Conservation (phyloP, 345 rosid genomes). For the Linum usitatissimum region DNA sequence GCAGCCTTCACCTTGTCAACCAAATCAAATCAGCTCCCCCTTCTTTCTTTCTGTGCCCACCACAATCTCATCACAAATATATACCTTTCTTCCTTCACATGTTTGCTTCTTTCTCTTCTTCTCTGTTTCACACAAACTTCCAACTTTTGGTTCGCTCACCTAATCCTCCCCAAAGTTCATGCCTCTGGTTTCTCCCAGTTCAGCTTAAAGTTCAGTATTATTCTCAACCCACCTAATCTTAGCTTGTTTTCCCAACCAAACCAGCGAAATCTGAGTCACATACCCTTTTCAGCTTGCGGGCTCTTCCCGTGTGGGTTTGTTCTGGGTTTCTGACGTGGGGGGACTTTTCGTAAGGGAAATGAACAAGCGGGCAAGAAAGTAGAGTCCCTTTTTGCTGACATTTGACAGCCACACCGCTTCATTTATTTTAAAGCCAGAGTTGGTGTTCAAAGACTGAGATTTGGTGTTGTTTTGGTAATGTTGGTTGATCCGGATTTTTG, state of each 20-base stretch:
- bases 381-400: neutral
- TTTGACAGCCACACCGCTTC: neutral
- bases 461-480: neutral
- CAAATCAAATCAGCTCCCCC: neutral
- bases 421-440: neutral
- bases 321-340: neutral
- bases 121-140: neutral
- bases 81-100: neutral
- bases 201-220: neutral
- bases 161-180: neutral
- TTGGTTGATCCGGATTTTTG: neutral
- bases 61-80: neutral
- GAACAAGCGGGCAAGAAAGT: neutral
- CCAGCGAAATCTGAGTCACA: neutral
- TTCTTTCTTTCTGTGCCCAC: neutral
- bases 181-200: neutral
- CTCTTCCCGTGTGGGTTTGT: neutral
- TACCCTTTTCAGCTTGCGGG: neutral
- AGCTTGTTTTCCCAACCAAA: neutral
- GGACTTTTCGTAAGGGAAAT: neutral
- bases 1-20: neutral
- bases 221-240: neutral
- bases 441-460: neutral
- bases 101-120: neutral
- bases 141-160: neutral